Conservation (phyloP, 805 yeast species). For the Candida dajiaensis region DNA sequence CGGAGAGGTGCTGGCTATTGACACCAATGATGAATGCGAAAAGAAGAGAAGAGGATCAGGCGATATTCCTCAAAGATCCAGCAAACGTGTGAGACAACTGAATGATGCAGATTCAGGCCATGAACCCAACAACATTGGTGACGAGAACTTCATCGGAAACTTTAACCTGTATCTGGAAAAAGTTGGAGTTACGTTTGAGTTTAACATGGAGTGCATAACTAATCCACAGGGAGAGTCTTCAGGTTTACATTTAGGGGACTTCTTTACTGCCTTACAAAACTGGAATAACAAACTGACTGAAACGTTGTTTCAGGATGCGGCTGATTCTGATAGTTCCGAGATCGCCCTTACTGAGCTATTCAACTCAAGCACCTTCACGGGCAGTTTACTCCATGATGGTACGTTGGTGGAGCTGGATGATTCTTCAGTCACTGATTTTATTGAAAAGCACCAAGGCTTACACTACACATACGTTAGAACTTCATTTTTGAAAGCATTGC, state of each 20-base stretch:
- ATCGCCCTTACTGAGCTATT: conserved; percentile 26
- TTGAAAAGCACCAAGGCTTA: conserved; percentile 21
- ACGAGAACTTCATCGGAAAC: conserved; percentile 6
- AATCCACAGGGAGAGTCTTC: background rate
- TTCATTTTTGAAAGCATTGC: conserved; percentile 23
- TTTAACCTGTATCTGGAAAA: conserved; percentile 5
- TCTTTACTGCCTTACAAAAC: conserved; percentile 9
- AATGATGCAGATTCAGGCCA: conserved; percentile 16
- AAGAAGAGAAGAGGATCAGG: conserved; percentile 17
- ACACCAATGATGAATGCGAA: conserved; percentile 9
- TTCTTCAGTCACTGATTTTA: conserved; percentile 18
- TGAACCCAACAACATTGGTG: background rate
- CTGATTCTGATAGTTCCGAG: conserved; percentile 4
- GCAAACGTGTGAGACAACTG: conserved; percentile 33
- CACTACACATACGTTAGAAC: conserved; percentile 36
- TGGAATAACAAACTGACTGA: conserved; percentile 26
- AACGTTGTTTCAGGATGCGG: conserved; percentile 13
- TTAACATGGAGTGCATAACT: conserved; percentile 5
- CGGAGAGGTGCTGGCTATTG: background rate
- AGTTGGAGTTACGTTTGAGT: background rate
- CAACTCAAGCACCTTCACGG: conserved; percentile 24
- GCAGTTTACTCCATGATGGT: conserved; percentile 9
- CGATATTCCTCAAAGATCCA: conserved; percentile 29
- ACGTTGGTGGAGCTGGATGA: conserved; percentile 13
- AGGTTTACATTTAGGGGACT: conserved; percentile 4